Base-by-base conservation (phyloP, 2,329 filamentous ascomycete genomes). In the Colletotrichum sp. region DNA sequence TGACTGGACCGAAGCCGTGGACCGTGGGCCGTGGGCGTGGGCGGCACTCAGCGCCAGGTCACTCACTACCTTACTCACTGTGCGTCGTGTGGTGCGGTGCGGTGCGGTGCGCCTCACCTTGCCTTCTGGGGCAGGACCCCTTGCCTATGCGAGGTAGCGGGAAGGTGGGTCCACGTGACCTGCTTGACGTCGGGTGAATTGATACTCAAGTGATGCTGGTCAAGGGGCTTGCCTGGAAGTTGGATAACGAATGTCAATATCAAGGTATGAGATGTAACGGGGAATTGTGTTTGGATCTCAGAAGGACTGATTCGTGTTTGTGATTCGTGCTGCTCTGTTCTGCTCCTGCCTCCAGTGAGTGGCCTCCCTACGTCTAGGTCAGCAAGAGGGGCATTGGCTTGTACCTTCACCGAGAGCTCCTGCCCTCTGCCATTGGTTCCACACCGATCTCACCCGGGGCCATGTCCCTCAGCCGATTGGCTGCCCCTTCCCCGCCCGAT, bases 91-190 rank as follows among this genome's bases (percentile, higher is more conserved):
- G 30, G 60, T 63, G 63, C 21, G 60, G 32, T 64, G 62, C n/a
- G 60, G 32, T 63, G 60, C 72, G 72, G 68, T 75, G 72, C 72
- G 72, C 72, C 69, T 72, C 72, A 72, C 39, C 68, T 72, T 64
- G 49, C 60, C 71, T 70, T 34, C 59, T 65, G 70, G 64, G 70
- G 74, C 64, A 72, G 74, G 74, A 59, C 74, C 64, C 71, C 75
- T 65, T 71, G 72, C 30, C 52, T 52, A 52, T 52, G 44, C n/a
- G 44, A 52, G 44, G 44, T 71, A 71, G 60, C 67, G 74, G 30
- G 21, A 39, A 16, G 57, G 57, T 32, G 21, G 69, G 62, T 16
- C 62, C 75, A 76, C 75, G 75, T 76, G 75, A 76, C 72, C 60
- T 34, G 68, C 18, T 13, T 52, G 44, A 13, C n/a, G 18, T 28